Conservation (phyloP, 345 rosid species). For the Bruguiera gymnorhiza region DNA sequence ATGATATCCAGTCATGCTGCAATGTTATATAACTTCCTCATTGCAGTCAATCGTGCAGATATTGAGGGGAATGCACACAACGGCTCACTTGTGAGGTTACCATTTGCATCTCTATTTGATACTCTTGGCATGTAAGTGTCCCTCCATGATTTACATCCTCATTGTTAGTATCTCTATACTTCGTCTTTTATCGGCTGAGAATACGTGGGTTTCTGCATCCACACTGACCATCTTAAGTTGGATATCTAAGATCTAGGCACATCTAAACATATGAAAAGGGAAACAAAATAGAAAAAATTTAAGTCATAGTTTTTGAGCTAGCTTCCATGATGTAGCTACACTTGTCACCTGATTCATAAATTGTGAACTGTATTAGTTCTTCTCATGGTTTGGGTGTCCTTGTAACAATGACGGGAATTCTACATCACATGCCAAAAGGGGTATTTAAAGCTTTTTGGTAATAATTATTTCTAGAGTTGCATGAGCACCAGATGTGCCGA, state of each 20-base stretch:
- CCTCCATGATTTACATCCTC: neutral
- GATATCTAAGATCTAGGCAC: too few relatives aligned
- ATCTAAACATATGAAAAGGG: too few relatives aligned
- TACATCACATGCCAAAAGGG: neutral
- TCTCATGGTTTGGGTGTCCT: neutral
- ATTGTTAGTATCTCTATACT: neutral
- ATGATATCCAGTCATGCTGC: neutral
- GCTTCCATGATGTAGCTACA: neutral
- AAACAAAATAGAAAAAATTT: too few relatives aligned
- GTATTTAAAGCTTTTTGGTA: neutral
- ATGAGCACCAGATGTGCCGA: too few relatives aligned
- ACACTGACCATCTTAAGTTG: neutral
- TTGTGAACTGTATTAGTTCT: neutral
- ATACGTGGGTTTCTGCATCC: neutral
- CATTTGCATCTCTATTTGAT: conserved; percentile 86
- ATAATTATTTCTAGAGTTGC: neutral
- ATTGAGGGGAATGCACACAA: conserved; percentile 62
- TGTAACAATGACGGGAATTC: neutral
- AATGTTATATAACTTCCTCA: conserved; percentile 9
- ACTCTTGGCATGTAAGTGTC: conserved; percentile 88
- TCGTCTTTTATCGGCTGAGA: neutral
- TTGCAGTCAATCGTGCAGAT: conserved; percentile 80
- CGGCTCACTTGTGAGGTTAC: conserved; percentile 63
- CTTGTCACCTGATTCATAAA: neutral
- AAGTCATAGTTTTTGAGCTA: too few relatives aligned